A percentile compares a stretch with the other conserved stretches of the same genome.
phyloP scores from a whole-genome alignment of 2,329 filamentous ascomycete genomes.

The Cercospora zeina region DNA sequence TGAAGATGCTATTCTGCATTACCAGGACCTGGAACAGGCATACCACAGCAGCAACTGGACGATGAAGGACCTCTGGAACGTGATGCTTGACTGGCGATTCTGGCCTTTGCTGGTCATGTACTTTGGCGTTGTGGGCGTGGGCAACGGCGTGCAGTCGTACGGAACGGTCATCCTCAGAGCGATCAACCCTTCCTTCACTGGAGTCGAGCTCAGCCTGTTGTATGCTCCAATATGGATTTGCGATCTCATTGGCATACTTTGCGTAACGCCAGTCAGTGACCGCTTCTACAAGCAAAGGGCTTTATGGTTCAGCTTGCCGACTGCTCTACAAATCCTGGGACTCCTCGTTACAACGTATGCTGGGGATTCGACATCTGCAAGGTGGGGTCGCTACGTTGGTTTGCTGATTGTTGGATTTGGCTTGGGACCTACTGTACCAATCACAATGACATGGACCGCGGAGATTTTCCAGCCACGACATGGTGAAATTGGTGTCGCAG shows the following conservation, averaged over 20 bases:
- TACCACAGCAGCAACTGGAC: slow-evolving; percentile 76
- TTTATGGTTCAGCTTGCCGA: slow-evolving; percentile 75
- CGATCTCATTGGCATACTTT: slow-evolving; percentile 80
- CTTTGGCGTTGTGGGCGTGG: slow-evolving; percentile 89
- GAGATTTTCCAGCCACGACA: slow-evolving; percentile 88
- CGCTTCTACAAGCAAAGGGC: slow-evolving; percentile 79
- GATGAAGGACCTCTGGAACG: slow-evolving; percentile 65
- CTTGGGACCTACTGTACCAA: slow-evolving; percentile 84
- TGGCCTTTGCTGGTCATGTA: slow-evolving; percentile 91
- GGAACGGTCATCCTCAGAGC: slow-evolving; percentile 80
- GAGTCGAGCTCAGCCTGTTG: slow-evolving; percentile 74
- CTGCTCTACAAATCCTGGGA: slow-evolving; percentile 76
- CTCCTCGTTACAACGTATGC: slow-evolving; percentile 80
- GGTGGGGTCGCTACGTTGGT: slow-evolving; percentile 84
- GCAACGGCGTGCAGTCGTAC: slow-evolving; percentile 86
- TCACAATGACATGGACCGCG: slow-evolving; percentile 91
- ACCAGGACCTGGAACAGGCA: slow-evolving; percentile 75
- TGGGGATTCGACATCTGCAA: slow-evolving; percentile 53
- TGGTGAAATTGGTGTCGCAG: slow-evolving; percentile 85
- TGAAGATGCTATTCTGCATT: slow-evolving; percentile 77
- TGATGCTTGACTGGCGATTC: slow-evolving; percentile 81
- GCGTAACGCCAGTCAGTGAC: slow-evolving; percentile 82
- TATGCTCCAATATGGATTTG: slow-evolving; percentile 88
- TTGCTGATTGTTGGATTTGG: slow-evolving; percentile 90
- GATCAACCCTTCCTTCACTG: slow-evolving; percentile 71